Conservation (phyloP, 2,329 filamentous ascomycete genomes). For the Fusarium xylarioides region DNA sequence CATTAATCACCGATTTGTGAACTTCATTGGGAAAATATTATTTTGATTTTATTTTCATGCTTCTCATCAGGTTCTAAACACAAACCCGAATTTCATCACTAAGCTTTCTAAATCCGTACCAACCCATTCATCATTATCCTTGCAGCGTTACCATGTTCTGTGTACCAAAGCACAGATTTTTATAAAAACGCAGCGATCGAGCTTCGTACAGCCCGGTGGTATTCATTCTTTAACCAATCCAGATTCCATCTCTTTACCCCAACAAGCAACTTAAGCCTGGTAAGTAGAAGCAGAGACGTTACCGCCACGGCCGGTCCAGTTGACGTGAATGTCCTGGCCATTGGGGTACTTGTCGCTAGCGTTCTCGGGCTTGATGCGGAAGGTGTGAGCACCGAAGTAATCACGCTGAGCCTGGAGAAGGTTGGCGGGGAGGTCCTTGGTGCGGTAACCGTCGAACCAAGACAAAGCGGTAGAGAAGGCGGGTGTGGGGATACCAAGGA, state of each 20-base stretch:
- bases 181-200: constrained; percentile 34
- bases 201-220: constrained; percentile 31
- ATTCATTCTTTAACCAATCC: constrained; percentile 29
- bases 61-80: constrained; percentile 26
- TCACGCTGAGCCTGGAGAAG: constrained; percentile 98
- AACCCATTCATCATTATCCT: constrained; percentile 41
- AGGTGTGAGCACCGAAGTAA: constrained; percentile 97
- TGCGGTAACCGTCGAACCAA: constrained; percentile 99
- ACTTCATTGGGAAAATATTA: neutral
- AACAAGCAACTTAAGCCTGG: constrained; percentile 74
- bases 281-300: constrained; percentile 98
- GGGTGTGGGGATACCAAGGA: constrained; percentile 94
- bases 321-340: constrained; percentile 94
- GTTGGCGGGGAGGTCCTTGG: constrained; percentile 97
- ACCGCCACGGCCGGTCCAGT: constrained; percentile 99
- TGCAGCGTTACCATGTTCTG: constrained; percentile 37
- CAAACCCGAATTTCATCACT: constrained; percentile 31
- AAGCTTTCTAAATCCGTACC: constrained; percentile 41
- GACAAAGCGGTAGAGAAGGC: constrained; percentile 96
- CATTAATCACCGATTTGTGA: neutral
- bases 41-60: constrained; percentile 23
- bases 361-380: constrained; percentile 83
- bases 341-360: constrained; percentile 82
- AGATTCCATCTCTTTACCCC: constrained; percentile 18
- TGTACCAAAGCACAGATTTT: constrained; percentile 39